Evolutionary conservation across 2,329 filamentous ascomycete species (phyloP).

Genomic region (Pseudocercospora musae): DNA sequence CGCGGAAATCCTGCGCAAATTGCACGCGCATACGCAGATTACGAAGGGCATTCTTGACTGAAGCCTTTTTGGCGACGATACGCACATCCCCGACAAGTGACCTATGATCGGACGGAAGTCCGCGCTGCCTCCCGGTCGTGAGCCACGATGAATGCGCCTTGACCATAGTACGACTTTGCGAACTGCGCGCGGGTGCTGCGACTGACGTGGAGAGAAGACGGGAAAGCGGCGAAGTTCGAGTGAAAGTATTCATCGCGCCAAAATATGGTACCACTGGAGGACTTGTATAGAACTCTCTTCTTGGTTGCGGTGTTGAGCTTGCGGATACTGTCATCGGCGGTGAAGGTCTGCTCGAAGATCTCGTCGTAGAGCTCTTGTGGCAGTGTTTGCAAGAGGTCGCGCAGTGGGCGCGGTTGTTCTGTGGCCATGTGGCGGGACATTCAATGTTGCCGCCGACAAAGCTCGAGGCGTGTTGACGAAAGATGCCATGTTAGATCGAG

Average conservation of each 20-base stretch:
- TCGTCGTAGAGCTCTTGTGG: slow-evolving; percentile 8
- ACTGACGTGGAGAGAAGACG: slow-evolving; percentile 2
- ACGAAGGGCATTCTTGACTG: neutral
- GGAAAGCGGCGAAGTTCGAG: neutral
- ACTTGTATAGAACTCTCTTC: neutral
- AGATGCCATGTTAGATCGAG: neutral
- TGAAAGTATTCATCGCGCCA: neutral
- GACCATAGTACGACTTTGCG: slow-evolving; percentile 27
- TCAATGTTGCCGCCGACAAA: neutral
- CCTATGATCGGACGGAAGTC: neutral
- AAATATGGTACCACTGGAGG: neutral
- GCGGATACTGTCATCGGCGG: neutral
- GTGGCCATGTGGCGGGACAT: neutral
- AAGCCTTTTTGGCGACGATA: neutral
- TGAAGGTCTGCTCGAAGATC: neutral
- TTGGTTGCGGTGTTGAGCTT: neutral
- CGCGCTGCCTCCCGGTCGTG: neutral
- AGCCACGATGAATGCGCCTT: neutral
- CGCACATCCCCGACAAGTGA: neutral
- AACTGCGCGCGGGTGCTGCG: neutral
- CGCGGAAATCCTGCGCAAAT: neutral
- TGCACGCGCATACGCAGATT: neutral
- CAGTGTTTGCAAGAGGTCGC: neutral
- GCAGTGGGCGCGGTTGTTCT: neutral
- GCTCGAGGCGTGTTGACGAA: neutral